These are phyloP conservation scores for Incumbomyces delicatus DNA, from an alignment of 2,329 filamentous ascomycete genomes.

Conservation along the genomic window DNA sequence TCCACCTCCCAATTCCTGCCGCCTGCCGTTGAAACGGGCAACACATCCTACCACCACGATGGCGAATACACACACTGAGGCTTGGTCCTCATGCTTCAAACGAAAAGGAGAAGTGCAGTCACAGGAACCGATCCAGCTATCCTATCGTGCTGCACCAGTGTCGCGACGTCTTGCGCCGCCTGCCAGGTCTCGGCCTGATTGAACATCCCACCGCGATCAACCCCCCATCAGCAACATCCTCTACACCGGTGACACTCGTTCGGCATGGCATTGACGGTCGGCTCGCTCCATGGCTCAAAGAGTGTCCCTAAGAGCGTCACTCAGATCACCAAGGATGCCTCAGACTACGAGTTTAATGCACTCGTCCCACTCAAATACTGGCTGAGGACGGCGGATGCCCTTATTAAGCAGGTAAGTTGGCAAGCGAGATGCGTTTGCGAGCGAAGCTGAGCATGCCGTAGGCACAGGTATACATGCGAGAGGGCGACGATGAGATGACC, in stretches of 20 bases:
- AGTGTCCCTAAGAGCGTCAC: conserved; percentile 57
- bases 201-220: no score
- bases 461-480: conserved; percentile 74
- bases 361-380: conserved; percentile 70
- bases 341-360: conserved; percentile 71
- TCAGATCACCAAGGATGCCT: conserved; percentile 66
- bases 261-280: conserved; percentile 5
- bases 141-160: no score
- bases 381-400: conserved; percentile 67
- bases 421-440: background rate
- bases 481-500: conserved; percentile 77
- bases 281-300: background rate
- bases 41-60: conserved; percentile 2
- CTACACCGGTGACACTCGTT: background rate
- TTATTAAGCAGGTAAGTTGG: conserved; percentile 64
- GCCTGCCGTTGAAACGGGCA: background rate
- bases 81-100: background rate
- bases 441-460: conserved; percentile 28
- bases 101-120: background rate
- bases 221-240: background rate
- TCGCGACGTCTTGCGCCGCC: no score
- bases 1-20: conserved; percentile 5
- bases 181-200: no score
- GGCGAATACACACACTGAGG: background rate
- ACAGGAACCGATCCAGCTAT: no score